phyloP scores from a whole-genome alignment of 106 monocot species.

The Phalaenopsis aphrodite region DNA sequence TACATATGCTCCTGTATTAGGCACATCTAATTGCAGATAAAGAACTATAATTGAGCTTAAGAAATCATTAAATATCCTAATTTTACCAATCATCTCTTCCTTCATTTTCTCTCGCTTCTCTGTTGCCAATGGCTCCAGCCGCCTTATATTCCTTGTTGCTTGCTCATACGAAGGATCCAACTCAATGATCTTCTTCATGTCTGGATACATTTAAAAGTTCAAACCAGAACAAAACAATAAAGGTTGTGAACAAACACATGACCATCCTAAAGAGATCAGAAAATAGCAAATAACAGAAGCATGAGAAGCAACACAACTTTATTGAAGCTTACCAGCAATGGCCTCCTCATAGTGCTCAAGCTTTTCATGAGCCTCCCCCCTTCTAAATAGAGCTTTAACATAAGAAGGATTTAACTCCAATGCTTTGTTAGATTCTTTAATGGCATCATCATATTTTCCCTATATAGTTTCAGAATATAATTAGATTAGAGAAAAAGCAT shows the following conservation, averaged over 20 bases:
- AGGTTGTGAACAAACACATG: background rate
- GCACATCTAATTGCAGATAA: no score
- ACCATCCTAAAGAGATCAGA: background rate
- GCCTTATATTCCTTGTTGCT: conserved; percentile 42
- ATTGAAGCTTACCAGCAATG: conserved; percentile 30
- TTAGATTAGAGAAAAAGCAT: no score
- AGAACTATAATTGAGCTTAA: no score
- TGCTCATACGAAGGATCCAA: conserved; percentile 79
- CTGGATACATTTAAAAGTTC: conserved; percentile 26
- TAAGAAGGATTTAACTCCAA: conserved; percentile 51
- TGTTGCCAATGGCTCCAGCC: conserved; percentile 79
- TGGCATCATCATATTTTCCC: conserved; percentile 38
- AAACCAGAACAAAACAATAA: background rate
- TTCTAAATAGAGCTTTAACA: conserved; percentile 43
- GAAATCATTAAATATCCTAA: background rate
- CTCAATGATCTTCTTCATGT: conserved; percentile 86
- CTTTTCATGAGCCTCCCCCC: conserved; percentile 57
- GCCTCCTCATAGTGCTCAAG: conserved; percentile 59
- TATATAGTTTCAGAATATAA: background rate
- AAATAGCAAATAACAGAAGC: background rate
- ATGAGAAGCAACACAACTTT: background rate
- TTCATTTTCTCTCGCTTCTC: conserved; percentile 97
- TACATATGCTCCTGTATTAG: no score
- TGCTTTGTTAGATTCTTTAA: conserved; percentile 48
- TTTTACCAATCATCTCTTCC: conserved; percentile 98